Evolutionary conservation across 371 early-diverging fungal species (phyloP).

Genomic region (Mucor velutinosus): DNA sequence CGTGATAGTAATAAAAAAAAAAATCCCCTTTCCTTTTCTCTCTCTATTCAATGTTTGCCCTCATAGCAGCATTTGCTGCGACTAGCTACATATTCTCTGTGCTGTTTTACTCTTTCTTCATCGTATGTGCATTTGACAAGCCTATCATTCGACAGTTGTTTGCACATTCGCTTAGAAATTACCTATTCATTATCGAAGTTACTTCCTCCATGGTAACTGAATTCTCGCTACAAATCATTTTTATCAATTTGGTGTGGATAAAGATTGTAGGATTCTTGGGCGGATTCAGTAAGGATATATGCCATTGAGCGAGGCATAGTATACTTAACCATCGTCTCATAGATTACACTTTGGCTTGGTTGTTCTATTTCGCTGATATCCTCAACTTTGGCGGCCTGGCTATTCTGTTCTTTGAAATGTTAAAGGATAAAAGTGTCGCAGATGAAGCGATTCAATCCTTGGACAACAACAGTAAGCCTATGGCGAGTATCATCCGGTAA

Average conservation of each 20-base stretch:
- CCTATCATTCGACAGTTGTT: background rate
- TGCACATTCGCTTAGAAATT: background rate
- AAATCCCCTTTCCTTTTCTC: background rate
- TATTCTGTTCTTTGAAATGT: constrained; percentile 28
- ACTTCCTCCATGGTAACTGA: constrained; percentile 22
- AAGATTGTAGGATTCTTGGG: constrained; percentile 21
- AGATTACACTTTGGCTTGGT: constrained; percentile 26
- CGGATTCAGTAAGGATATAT: constrained; percentile 31
- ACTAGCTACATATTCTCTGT: constrained; percentile 14
- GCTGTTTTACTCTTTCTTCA: background rate
- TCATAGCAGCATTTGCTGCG: constrained; percentile 11
- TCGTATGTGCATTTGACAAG: constrained; percentile 8
- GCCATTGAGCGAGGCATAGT: no score
- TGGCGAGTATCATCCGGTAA: constrained; percentile 22
- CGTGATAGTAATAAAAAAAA: background rate
- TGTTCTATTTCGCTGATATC: constrained; percentile 26
- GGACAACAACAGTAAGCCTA: constrained; percentile 6
- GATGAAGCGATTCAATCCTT: constrained; percentile 12
- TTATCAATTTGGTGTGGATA: constrained; percentile 22
- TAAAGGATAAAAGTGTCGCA: constrained; percentile 17
- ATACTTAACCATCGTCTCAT: background rate
- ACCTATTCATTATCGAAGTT: background rate
- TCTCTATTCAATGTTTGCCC: background rate
- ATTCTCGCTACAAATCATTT: constrained; percentile 23
- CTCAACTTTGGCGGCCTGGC: constrained; percentile 21